Conservation (phyloP, 257 asterid genomes). For the Mitragyna speciosa region DNA sequence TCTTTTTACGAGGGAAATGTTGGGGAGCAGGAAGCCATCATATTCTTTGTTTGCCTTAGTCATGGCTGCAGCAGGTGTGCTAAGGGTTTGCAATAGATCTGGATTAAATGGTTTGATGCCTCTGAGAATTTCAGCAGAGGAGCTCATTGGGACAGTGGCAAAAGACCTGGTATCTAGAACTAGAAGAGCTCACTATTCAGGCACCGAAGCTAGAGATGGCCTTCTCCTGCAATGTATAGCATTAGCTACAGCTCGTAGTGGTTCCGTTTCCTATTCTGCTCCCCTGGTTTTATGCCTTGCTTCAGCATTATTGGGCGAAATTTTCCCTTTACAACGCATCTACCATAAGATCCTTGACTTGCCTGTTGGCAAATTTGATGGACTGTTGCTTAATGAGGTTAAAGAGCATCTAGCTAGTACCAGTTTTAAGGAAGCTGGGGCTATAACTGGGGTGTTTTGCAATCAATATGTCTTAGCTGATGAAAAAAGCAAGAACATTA, state of each 20-base stretch:
- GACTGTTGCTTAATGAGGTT: constrained; percentile 40
- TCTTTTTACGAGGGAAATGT: constrained; percentile 37
- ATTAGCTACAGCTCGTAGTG: constrained; percentile 74
- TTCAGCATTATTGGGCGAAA: constrained; percentile 58
- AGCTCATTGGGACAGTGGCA: constrained; percentile 50
- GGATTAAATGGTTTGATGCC: constrained; percentile 51
- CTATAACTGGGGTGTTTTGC: constrained; percentile 74
- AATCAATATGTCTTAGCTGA: constrained; percentile 70
- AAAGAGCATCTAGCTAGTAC: constrained; percentile 51
- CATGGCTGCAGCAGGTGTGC: constrained; percentile 83
- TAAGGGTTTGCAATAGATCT: constrained; percentile 67
- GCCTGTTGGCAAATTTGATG: constrained; percentile 35
- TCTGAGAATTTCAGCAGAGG: constrained; percentile 53
- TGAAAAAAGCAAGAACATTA: constrained; percentile 47
- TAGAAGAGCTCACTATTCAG: constrained; percentile 23
- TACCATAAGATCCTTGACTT: constrained; percentile 43
- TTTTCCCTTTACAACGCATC: constrained; percentile 68
- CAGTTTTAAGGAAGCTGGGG: constrained; percentile 86
- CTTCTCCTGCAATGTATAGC: constrained; percentile 63
- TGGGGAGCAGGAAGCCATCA: constrained; percentile 45
- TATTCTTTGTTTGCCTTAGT: constrained; percentile 58
- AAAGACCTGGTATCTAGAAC: constrained; percentile 38
- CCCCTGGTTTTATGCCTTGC: constrained; percentile 59
- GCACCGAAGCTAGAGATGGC: constrained; percentile 30
- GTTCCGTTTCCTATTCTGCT: constrained; percentile 51